Conservation (phyloP, 495 filamentous ascomycete species). For the Xylaria grammica region DNA sequence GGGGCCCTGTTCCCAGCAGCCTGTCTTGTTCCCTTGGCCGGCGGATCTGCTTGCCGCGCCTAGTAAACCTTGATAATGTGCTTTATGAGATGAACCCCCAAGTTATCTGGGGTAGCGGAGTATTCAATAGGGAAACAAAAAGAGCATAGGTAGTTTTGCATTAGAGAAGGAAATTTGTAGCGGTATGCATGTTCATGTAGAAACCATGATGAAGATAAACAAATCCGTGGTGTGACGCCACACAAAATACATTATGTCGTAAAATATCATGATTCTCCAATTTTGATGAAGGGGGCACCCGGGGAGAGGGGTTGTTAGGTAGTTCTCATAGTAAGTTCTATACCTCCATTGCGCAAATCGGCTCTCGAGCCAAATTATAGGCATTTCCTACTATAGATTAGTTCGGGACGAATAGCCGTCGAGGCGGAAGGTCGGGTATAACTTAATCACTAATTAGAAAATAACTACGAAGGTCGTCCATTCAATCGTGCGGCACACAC, state of each 20-base stretch:
- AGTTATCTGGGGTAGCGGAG: background rate
- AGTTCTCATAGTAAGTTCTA: too few species aligned
- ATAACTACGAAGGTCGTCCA: background rate
- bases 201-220: background rate
- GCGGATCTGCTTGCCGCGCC: conserved; percentile 29
- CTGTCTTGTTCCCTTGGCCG: conserved; percentile 40
- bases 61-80: background rate
- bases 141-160: background rate
- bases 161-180: background rate
- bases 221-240: background rate
- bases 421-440: too few species aligned
- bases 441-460: background rate
- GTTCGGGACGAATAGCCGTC: too few species aligned
- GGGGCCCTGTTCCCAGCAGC: conserved; percentile 6
- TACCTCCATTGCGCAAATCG: too few species aligned
- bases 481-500: background rate
- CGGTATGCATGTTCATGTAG: background rate
- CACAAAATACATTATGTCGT: background rate
- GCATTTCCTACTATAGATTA: too few species aligned
- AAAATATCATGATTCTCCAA: too few species aligned
- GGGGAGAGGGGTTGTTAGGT: too few species aligned
- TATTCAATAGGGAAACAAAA: background rate
- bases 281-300: too few species aligned
- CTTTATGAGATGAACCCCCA: background rate
- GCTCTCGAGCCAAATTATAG: too few species aligned